Conservation (phyloP, 2,329 filamentous ascomycete genomes). For the Fusarium sp. region DNA sequence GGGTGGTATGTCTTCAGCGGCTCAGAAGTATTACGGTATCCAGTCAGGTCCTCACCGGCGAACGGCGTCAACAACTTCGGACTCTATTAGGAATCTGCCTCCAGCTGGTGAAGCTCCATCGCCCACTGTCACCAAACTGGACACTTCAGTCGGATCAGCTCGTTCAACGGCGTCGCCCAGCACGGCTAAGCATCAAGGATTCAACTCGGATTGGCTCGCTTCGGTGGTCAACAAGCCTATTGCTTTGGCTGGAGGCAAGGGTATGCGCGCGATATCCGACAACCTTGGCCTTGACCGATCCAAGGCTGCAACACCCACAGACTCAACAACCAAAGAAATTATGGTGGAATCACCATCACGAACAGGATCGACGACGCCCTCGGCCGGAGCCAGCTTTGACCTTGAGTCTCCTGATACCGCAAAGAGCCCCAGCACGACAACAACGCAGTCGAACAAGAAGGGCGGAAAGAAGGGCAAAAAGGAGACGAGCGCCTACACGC, state of each 20-base stretch:
- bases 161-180: constrained; percentile 58
- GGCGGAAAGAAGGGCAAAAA: constrained; percentile 85
- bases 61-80: constrained; percentile 70
- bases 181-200: constrained; percentile 56
- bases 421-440: constrained; percentile 65
- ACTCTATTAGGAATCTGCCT: constrained; percentile 64
- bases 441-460: constrained; percentile 61
- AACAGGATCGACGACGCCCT: constrained; percentile 81
- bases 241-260: constrained; percentile 66
- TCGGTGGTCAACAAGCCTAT: constrained; percentile 62
- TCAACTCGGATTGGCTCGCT: constrained; percentile 68
- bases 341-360: constrained; percentile 66
- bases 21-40: constrained; percentile 77
- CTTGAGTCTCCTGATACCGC: constrained; percentile 78
- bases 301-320: constrained; percentile 62
- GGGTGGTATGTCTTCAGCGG: constrained; percentile 68
- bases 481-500: constrained; percentile 92
- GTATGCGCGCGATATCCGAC: constrained; percentile 89
- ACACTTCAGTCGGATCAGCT: constrained; percentile 57
- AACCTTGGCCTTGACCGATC: constrained; percentile 68
- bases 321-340: constrained; percentile 54
- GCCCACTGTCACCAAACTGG: constrained; percentile 72
- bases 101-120: constrained; percentile 66
- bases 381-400: constrained; percentile 77
- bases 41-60: constrained; percentile 64